Evolutionary conservation across 2,329 filamentous ascomycete species (phyloP).

Genomic region (Pseudopyrenochaeta lycopersici): DNA sequence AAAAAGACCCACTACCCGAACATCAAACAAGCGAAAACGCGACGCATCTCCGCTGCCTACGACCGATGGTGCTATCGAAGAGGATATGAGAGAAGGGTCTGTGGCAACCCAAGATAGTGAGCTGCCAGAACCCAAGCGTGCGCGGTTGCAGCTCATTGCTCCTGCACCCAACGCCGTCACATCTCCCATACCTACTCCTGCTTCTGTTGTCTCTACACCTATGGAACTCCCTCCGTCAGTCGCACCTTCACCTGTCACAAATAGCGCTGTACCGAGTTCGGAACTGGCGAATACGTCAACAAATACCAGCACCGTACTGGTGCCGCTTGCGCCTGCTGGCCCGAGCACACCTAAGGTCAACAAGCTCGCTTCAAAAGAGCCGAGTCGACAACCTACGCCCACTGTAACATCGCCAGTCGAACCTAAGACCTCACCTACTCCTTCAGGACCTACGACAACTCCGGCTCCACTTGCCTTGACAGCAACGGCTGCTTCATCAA

Average conservation of each 20-base stretch:
- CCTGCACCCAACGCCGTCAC: slow-evolving; percentile 15
- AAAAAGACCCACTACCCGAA: slow-evolving; percentile 32
- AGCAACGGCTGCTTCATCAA: slow-evolving; percentile 45
- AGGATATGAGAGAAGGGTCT: slow-evolving; percentile 31
- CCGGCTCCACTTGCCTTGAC: slow-evolving; percentile 18
- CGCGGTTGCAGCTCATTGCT: slow-evolving; percentile 29
- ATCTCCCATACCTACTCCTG: slow-evolving; percentile 19
- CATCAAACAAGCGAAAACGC: slow-evolving; percentile 63
- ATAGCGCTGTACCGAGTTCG: slow-evolving; percentile 19
- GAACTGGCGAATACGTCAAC: slow-evolving; percentile 28
- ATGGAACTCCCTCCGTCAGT: slow-evolving; percentile 14
- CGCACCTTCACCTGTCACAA: slow-evolving; percentile 21
- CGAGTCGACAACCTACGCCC: slow-evolving; percentile 28
- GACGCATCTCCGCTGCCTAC: slow-evolving; percentile 55
- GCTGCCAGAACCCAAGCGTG: slow-evolving; percentile 43
- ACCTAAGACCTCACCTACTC: slow-evolving; percentile 16
- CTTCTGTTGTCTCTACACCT: slow-evolving; percentile 17
- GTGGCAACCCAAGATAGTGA: slow-evolving; percentile 37
- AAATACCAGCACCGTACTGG: slow-evolving; percentile 34
- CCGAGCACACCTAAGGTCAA: slow-evolving; percentile 39
- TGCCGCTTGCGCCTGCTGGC: slow-evolving; percentile 57
- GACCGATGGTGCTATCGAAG: slow-evolving; percentile 19
- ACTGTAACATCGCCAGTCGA: slow-evolving; percentile 23
- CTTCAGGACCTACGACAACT: slow-evolving; percentile 4
- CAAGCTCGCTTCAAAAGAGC: slow-evolving; percentile 16